phyloP scores from a whole-genome alignment of 371 early-diverging fungal species.

The Apophysomyces elegans region DNA sequence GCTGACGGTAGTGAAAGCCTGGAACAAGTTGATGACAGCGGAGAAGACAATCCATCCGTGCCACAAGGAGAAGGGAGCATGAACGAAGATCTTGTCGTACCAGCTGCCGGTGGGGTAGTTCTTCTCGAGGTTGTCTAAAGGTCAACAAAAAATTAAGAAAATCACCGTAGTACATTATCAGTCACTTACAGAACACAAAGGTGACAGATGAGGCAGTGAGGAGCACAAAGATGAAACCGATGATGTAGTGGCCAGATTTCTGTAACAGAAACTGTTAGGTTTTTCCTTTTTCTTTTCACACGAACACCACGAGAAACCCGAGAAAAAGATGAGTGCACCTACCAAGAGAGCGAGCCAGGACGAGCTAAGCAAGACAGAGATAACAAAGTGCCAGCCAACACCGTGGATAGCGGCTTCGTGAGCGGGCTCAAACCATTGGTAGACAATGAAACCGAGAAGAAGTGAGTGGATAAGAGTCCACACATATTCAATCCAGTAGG shows the following conservation, averaged over 20 bases:
- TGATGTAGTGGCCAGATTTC: constrained; percentile 35
- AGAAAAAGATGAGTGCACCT: constrained; percentile 17
- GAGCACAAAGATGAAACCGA: constrained; percentile 49
- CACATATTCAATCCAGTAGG: constrained; percentile 47
- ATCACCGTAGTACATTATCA: constrained; percentile 9
- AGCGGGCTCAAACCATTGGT: constrained; percentile 63
- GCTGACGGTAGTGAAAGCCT: constrained; percentile 52
- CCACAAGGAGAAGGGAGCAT: constrained; percentile 74
- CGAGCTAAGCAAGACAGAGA: constrained; percentile 60
- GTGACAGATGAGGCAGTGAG: constrained; percentile 56
- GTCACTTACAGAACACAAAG: constrained; percentile 55
- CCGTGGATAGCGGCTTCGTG: constrained; percentile 65
- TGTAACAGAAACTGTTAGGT: constrained; percentile 4
- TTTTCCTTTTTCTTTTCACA: not conserved
- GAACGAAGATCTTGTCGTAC: constrained; percentile 61
- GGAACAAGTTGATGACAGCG: constrained; percentile 60
- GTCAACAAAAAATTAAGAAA: constrained; percentile 10
- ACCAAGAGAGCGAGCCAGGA: constrained; percentile 68
- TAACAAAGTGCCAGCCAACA: constrained; percentile 68
- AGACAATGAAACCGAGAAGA: constrained; percentile 65
- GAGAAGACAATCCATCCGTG: constrained; percentile 71
- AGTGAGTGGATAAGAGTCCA: constrained; percentile 68
- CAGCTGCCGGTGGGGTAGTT: constrained; percentile 44
- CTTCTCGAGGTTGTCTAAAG: constrained; percentile 53
- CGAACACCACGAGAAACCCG: too few species aligned